These are phyloP conservation scores for Nadsonia starkeyi-henricii DNA, from an alignment of 1,139 yeast species.

Conservation along the genomic window DNA sequence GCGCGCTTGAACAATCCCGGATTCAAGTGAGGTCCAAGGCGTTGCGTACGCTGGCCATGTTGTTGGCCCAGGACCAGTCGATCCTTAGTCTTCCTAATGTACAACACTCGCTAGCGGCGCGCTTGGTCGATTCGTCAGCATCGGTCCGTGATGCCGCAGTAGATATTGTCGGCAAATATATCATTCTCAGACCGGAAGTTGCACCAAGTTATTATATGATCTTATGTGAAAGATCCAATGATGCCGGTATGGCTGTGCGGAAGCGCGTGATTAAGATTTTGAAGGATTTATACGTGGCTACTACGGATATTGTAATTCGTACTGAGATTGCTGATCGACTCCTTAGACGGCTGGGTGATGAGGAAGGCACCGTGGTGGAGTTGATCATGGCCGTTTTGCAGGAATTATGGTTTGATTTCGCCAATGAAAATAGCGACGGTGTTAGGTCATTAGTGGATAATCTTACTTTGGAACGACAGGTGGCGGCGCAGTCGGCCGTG, in stretches of 20 bases:
- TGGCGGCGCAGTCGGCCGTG: neutral
- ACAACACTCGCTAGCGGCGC: constrained; percentile 36
- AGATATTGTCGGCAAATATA: constrained; percentile 45
- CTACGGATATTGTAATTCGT: constrained; percentile 24
- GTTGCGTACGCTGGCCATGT: constrained; percentile 38
- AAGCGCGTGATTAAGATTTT: constrained; percentile 45
- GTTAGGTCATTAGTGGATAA: neutral
- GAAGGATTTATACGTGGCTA: constrained; percentile 33
- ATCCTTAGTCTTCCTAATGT: constrained; percentile 38
- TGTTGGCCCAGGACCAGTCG: constrained; percentile 38
- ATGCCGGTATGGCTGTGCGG: constrained; percentile 52
- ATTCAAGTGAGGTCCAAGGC: constrained; percentile 54
- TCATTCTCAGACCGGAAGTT: constrained; percentile 32
- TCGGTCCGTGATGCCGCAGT: constrained; percentile 64
- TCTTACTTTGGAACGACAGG: neutral
- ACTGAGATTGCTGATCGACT: constrained; percentile 36
- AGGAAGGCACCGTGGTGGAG: constrained; percentile 44
- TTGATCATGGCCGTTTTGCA: constrained; percentile 30
- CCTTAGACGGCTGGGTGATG: constrained; percentile 49
- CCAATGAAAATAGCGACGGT: neutral
- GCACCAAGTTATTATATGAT: constrained; percentile 36
- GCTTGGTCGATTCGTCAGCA: constrained; percentile 49
- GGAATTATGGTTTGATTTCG: constrained; percentile 21
- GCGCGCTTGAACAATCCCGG: constrained; percentile 37
- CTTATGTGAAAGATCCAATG: constrained; percentile 37